Evolutionary conservation across 805 yeast species (phyloP), one percentile per base, ranked within the genome.

Genomic region (Suhomyces sp.): DNA sequence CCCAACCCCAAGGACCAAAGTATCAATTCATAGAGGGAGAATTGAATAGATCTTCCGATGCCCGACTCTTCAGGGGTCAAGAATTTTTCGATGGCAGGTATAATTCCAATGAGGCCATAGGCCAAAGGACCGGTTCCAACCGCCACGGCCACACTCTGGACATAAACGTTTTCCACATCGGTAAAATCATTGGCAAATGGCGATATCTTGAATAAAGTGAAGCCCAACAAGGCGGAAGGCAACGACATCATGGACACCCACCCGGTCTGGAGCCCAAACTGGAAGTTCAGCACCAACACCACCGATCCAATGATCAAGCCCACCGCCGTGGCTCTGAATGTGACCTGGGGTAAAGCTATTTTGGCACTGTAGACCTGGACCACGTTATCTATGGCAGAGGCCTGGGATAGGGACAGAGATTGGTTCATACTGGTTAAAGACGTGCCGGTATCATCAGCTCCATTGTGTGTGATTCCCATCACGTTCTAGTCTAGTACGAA

Each of bases 231-330:
- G 0, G 98, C 96, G 4, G 96, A 83, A 0, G 98, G 98, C 36
- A 91, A 67, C 15, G 96, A 85, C 98, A 91, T 93, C 98, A 91
- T 91, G 8, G 96, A 88, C 5, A 93, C 96, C 98, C 98, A 91
- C 2, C 98, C 98, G 0, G 97, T 91, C 55, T 91, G 98, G 14
- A 91, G 67, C 1, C 98, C 98, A 56, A 91, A 91, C 56, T 91
- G 98, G 63, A 93, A 93, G 59, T 91, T 91, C 4, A 96, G 87
- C 12, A 88, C 68, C 17, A 93, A 68, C 20, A 93, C 90, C 18
- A 91, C 63, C 0, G 96, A 77, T 0, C 98, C 98, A n/a, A 91
- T 88, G 1, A 66, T 48, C 17, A 91, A 63, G 0, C 98, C 98
- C 1, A 82, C 85, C 1, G 81, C 22, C 0, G 87, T 78, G 3